Conservation (phyloP, 2,329 filamentous ascomycete species). For the Calonectria ilicicola region DNA sequence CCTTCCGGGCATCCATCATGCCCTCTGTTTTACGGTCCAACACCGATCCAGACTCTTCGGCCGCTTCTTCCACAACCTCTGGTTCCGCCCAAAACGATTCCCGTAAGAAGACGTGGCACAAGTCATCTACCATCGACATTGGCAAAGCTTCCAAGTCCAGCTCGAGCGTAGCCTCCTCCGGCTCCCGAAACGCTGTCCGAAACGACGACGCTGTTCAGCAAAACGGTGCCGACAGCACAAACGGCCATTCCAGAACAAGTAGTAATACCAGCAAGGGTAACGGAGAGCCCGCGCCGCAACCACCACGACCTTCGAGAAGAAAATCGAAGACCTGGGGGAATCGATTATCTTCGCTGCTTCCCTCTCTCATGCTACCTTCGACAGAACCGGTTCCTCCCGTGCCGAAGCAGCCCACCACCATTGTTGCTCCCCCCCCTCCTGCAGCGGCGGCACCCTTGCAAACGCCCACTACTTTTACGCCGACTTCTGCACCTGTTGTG, state of each 20-base stretch:
- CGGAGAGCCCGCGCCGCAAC: slow-evolving; percentile 35
- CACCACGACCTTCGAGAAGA: slow-evolving; percentile 35
- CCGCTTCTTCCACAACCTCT: slow-evolving; percentile 27
- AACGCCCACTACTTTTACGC: slow-evolving; percentile 25
- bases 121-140: slow-evolving; percentile 40
- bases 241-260: slow-evolving; percentile 4
- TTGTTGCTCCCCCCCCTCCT: slow-evolving; percentile 30
- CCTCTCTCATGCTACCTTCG: slow-evolving; percentile 51
- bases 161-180: slow-evolving; percentile 22
- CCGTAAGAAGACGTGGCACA: slow-evolving; percentile 41
- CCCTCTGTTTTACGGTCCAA: slow-evolving; percentile 51
- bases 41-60: slow-evolving; percentile 41
- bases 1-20: slow-evolving; percentile 52
- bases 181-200: slow-evolving; percentile 34
- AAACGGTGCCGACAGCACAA: background rate
- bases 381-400: slow-evolving; percentile 44
- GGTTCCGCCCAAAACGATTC: slow-evolving; percentile 20
- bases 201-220: slow-evolving; percentile 27
- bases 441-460: slow-evolving; percentile 13
- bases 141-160: slow-evolving; percentile 29
- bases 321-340: slow-evolving; percentile 52
- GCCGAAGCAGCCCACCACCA: slow-evolving; percentile 32
- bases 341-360: slow-evolving; percentile 52
- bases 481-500: slow-evolving; percentile 25
- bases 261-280: slow-evolving; percentile 14